Base-by-base conservation (phyloP, 2,329 filamentous ascomycete genomes). In the Cercospora nicotianae region DNA sequence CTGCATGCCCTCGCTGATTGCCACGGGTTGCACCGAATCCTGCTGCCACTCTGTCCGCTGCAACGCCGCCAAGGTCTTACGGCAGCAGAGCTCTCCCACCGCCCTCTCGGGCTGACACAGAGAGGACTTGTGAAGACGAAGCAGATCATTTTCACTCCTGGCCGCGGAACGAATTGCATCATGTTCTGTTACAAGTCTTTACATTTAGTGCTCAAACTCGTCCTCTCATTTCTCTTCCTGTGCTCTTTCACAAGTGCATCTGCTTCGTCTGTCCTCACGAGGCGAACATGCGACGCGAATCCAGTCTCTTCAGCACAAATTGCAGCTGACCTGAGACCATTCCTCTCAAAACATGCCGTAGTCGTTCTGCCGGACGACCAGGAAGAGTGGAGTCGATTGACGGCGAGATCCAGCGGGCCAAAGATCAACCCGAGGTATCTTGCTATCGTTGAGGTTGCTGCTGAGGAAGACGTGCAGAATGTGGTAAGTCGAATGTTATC, bases 391-490 rank as follows among this genome's bases (percentile, higher is more conserved):
- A 4, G 6, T 9, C 36, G 23, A 18, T 7, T 62, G 31, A 45
- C 42, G 12, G 18, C 60, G n/a, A 62, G 60, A 62, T 48, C 60
- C 10, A 62, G 60, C 36, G 42, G 42, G 36, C 60, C 60, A 30
- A 33, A 36, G 36, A 36, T 62, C 20, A 26, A 8, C n/a, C 60
- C 60, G 3, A 20, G 60, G 16, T 62, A 62, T 30, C 36, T 62
- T 39, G 33, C 60, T 10, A 48, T 62, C 16, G 60, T 62, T 10
- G 60, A 62, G 42, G 36, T 48, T 4, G 60, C 60, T 1, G 26
- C 60, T 4, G 60, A 62, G 23, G 18, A 31, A 42, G 60, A 62
- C n/a, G 42, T 62, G 23, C 60, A 62, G 23, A 28, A 18, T 16
- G 42, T 31, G 20, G 39, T 62, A 48, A 18, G 33, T 48, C 23